Evolutionary conservation across 768 basidiomycete species (phyloP).

Genomic region (Boletus rufocinnamomeus): DNA sequence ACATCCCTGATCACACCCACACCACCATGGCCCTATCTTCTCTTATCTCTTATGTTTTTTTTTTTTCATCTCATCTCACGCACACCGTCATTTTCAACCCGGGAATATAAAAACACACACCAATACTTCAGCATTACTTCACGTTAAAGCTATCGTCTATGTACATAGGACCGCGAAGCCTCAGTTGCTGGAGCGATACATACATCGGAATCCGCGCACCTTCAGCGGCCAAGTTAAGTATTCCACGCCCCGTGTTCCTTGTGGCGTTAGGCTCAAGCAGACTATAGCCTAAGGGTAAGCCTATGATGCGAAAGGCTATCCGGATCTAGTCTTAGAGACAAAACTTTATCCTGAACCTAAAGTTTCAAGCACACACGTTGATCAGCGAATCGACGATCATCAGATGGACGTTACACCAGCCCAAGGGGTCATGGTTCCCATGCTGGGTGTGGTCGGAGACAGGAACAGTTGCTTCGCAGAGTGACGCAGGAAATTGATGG

Average conservation of each 20-base stretch:
- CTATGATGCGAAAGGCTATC: not conserved
- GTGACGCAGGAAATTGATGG: not conserved
- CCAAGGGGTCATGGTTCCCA: not conserved
- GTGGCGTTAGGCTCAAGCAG: not conserved
- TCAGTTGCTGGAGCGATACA: not conserved
- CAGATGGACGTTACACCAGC: not conserved
- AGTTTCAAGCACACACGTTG: not conserved
- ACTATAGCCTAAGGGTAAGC: not conserved
- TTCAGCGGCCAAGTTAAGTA: not conserved
- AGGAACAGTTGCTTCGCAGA: slow-evolving; percentile 1
- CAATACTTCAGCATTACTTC: not conserved
- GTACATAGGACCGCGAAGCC: not conserved
- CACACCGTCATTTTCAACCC: not conserved
- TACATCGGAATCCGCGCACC: not conserved
- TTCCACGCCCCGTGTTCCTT: not conserved
- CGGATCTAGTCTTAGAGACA: not conserved
- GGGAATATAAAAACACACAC: not conserved
- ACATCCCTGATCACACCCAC: not conserved
- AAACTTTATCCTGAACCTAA: not conserved
- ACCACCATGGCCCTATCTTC: not conserved
- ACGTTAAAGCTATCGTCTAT: not conserved
- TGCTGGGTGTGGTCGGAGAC: not conserved
- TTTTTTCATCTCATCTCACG: not conserved
- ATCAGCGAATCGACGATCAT: not conserved
- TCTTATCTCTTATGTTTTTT: not conserved